Percentiles rank a stretch among this genome's conserved stretches.
These are phyloP conservation scores for Aspergillus indologenus DNA, from an alignment of 495 filamentous ascomycete species.

Conservation along the genomic window DNA sequence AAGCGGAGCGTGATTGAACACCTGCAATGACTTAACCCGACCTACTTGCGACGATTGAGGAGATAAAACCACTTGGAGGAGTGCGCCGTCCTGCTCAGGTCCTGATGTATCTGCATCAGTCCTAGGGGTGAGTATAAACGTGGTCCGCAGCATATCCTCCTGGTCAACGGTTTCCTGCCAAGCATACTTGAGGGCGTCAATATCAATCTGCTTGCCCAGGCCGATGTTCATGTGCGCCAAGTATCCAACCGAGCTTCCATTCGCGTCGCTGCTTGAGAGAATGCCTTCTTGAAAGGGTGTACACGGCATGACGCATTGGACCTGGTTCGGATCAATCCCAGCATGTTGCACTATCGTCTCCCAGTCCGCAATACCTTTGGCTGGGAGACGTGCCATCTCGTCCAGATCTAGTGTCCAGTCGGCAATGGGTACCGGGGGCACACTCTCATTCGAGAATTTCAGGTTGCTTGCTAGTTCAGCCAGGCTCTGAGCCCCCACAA, in stretches of 20 bases:
- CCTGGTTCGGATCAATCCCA: too few relatives aligned
- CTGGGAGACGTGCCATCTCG: too few relatives aligned
- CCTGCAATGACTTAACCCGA: neutral
- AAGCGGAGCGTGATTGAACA: too few relatives aligned
- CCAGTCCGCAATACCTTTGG: too few relatives aligned
- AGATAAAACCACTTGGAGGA: conserved; percentile 1
- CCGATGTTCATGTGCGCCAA: neutral
- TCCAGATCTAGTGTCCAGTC: too few relatives aligned
- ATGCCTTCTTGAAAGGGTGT: conserved; percentile 8
- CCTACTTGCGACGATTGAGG: neutral
- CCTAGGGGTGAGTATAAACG: neutral
- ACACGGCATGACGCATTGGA: conserved; percentile 10
- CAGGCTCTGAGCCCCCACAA: too few relatives aligned
- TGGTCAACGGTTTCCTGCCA: neutral
- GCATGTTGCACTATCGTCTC: too few relatives aligned
- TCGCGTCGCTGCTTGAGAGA: neutral
- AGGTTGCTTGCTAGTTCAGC: too few relatives aligned
- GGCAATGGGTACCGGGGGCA: too few relatives aligned
- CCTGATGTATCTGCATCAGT: too few relatives aligned
- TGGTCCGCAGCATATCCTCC: conserved; percentile 8
- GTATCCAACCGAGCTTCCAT: neutral
- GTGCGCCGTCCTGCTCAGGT: neutral
- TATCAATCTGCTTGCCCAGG: neutral
- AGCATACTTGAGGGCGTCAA: neutral
- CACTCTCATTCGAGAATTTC: too few relatives aligned